Evolutionary conservation across 768 basidiomycete species (phyloP).

Genomic region (Auricularia heimuer): DNA sequence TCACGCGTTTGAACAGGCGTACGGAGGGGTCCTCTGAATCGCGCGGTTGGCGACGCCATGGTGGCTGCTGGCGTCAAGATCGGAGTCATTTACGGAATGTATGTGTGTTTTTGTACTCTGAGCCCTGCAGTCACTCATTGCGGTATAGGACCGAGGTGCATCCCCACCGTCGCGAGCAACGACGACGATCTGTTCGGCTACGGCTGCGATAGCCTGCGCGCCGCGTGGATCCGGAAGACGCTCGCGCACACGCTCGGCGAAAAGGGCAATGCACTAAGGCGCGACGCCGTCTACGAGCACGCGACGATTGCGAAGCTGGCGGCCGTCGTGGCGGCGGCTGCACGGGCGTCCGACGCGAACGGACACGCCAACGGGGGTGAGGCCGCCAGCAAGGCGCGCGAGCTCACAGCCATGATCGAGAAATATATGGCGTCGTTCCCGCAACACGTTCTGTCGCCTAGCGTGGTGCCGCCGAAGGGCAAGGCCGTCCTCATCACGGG

Average conservation of each 20-base stretch:
- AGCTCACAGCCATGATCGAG: constrained; percentile 30
- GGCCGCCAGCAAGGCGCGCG: constrained; percentile 5
- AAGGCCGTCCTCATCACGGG: constrained; percentile 31
- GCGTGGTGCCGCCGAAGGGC: constrained; percentile 4
- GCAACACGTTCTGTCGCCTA: constrained; percentile 5
- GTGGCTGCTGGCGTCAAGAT: constrained; percentile 14
- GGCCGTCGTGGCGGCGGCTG: constrained; percentile 17
- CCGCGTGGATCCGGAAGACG: constrained; percentile 27
- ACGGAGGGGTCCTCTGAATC: constrained; percentile 21
- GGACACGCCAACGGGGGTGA: constrained; percentile 3
- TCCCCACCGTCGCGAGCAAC: constrained; percentile 20
- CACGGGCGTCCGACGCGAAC: not conserved
- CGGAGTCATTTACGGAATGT: constrained; percentile 5
- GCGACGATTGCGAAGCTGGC: constrained; percentile 27
- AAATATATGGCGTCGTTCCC: constrained; percentile 27
- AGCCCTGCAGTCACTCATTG: too few relatives aligned
- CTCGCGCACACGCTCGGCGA: constrained; percentile 15
- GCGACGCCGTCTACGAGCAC: constrained; percentile 27
- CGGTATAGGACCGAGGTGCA: not conserved
- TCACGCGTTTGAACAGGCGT: constrained; percentile 12
- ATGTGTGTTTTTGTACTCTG: too few relatives aligned
- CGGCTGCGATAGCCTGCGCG: constrained; percentile 32
- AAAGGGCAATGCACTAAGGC: constrained; percentile 18
- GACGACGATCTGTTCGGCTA: constrained; percentile 29
- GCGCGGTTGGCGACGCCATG: constrained; percentile 17